A percentile compares a stretch with the other conserved stretches of the same genome.
Evolutionary conservation across 176 grass and related monocot genomes (phyloP).

Genomic region (Coix lacrymajobi): DNA sequence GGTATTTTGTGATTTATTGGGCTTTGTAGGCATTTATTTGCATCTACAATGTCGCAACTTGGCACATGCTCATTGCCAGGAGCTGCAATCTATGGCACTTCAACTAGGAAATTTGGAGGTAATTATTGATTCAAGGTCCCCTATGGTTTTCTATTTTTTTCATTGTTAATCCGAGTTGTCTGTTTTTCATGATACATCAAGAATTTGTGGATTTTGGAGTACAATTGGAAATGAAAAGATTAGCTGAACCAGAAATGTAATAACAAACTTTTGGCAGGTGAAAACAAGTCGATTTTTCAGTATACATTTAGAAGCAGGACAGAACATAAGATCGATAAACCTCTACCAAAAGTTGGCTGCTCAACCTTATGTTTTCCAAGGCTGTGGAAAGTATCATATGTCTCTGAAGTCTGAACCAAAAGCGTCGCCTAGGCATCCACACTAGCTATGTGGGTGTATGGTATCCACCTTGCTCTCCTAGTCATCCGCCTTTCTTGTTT

Average conservation of each 20-base stretch:
- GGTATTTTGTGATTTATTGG: not conserved
- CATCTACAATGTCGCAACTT: not conserved
- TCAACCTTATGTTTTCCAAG: not conserved
- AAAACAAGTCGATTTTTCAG: not conserved
- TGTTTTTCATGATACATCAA: not conserved
- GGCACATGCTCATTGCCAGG: slow-evolving; percentile 7
- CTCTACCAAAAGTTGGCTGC: not conserved
- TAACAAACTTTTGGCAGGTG: not conserved
- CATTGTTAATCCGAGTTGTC: not conserved
- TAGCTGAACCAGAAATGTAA: not conserved
- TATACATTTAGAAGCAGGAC: not conserved
- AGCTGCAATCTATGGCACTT: not conserved
- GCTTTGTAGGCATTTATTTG: slow-evolving; percentile 6
- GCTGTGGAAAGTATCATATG: not conserved
- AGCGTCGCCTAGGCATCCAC: not conserved
- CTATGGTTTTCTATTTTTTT: not conserved
- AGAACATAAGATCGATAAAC: not conserved
- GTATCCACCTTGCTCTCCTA: not conserved
- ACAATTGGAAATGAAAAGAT: not conserved
- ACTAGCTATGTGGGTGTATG: not conserved
- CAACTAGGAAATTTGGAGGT: slow-evolving; percentile 27
- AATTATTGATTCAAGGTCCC: not conserved
- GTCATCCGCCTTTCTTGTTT: not conserved
- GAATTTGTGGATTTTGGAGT: not conserved
- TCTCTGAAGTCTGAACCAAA: not conserved